Conservation (phyloP, 1,284 basidiomycete species). For the Trametes pubescens region DNA sequence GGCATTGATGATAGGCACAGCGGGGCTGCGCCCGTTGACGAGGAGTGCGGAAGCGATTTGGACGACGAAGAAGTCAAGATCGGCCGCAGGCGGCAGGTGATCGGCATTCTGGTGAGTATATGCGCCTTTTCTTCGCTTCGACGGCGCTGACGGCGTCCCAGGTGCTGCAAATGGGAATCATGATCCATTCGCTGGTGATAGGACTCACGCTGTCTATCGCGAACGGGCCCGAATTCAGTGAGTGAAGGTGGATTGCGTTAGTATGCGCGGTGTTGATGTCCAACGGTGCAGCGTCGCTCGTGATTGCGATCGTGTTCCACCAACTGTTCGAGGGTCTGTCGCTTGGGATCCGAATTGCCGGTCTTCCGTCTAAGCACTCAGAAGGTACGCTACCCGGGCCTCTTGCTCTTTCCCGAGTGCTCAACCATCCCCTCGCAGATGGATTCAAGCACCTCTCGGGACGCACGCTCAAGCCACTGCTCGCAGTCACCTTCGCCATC, state of each 20-base stretch:
- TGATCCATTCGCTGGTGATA: constrained; percentile 85
- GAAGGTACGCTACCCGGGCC: constrained; percentile 33
- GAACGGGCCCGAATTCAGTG: constrained; percentile 73
- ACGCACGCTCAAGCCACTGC: constrained; percentile 55
- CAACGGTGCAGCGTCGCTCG: constrained; percentile 62
- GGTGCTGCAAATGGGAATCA: constrained; percentile 81
- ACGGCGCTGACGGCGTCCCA: constrained; percentile 36
- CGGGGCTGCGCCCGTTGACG: constrained; percentile 23
- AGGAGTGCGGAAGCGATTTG: constrained; percentile 32
- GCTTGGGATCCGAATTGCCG: constrained; percentile 78
- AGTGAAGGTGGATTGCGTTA: constrained; percentile 38
- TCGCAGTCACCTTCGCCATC: constrained; percentile 72
- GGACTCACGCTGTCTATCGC: constrained; percentile 76
- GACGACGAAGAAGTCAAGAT: constrained; percentile 45
- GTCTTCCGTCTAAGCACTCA: constrained; percentile 55
- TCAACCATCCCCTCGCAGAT: constrained; percentile 6
- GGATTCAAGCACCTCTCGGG: constrained; percentile 30
- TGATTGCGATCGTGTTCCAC: constrained; percentile 79
- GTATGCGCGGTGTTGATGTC: constrained; percentile 17
- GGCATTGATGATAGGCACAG: constrained; percentile 30
- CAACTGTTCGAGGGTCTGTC: constrained; percentile 84
- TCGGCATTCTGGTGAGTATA: constrained; percentile 65
- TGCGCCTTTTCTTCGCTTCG: not conserved
- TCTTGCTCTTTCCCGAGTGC: not conserved
- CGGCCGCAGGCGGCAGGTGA: constrained; percentile 64